These are phyloP conservation scores for Protostelium mycophagum DNA, from an alignment of 78 protist genomes.

Conservation along the genomic window DNA sequence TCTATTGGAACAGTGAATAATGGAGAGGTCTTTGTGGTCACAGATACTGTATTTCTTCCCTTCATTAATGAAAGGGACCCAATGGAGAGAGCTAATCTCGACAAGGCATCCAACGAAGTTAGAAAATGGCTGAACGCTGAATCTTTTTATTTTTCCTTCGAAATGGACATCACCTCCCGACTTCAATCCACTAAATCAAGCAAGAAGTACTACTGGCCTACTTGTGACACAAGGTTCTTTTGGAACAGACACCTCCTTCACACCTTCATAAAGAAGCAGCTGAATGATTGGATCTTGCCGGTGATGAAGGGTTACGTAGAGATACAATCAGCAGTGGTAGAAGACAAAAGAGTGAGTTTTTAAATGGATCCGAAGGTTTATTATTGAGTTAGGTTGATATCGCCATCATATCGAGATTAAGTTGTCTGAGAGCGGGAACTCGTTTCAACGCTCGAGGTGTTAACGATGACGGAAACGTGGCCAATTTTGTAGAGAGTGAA, in stretches of 20 bases:
- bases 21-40: not conserved
- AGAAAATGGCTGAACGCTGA: not conserved
- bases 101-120: not conserved
- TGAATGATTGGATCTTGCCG: conserved; percentile 61
- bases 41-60: not conserved
- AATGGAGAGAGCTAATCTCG: not conserved
- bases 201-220: conserved; percentile 57
- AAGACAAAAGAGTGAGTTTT: not conserved
- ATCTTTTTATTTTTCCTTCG: not conserved
- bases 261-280: conserved; percentile 24
- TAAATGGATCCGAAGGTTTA: not conserved
- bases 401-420: conserved; percentile 48
- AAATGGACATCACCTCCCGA: not conserved
- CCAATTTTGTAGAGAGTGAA: conserved; percentile 84
- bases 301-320: conserved; percentile 40
- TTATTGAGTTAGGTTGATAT: not conserved
- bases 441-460: conserved; percentile 81
- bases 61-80: not conserved
- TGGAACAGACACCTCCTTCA: not conserved
- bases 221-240: conserved; percentile 35
- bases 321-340: not conserved
- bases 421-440: conserved; percentile 73
- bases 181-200: not conserved
- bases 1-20: not conserved
- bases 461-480: conserved; percentile 82